These are phyloP conservation scores for Escovopsis sp. DNA, from an alignment of 2,329 filamentous ascomycete species.

Conservation along the genomic window DNA sequence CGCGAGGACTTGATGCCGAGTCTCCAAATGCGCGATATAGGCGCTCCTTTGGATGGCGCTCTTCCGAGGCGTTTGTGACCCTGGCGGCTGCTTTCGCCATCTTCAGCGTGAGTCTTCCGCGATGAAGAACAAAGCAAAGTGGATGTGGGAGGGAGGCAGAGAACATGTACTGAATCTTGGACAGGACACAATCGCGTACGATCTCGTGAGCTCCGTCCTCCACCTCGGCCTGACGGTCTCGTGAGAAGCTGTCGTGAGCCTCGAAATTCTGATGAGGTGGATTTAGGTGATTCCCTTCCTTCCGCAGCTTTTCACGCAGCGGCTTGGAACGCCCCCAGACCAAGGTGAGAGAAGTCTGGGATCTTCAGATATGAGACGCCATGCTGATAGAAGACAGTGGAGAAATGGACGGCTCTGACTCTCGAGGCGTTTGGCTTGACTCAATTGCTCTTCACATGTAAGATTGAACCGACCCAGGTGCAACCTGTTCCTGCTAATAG, in stretches of 20 bases:
- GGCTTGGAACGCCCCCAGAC: conserved; percentile 2
- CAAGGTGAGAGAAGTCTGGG: conserved; percentile 1
- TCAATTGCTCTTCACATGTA: conserved; percentile 3
- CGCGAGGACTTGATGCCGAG: neutral
- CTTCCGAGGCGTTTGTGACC: conserved; percentile 2
- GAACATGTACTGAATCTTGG: too few species aligned
- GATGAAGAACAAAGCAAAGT: neutral
- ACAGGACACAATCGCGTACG: conserved; percentile 4
- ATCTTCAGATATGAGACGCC: neutral
- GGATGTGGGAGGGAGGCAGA: too few species aligned
- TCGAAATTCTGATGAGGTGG: neutral
- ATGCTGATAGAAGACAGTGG: neutral
- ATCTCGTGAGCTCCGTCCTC: neutral
- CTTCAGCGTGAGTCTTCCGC: conserved; percentile 1
- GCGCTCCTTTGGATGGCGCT: neutral
- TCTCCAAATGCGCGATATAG: neutral
- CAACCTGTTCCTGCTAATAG: neutral
- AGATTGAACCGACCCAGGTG: neutral
- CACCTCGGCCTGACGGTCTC: neutral
- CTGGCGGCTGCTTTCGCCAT: conserved; percentile 4
- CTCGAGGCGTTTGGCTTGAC: conserved; percentile 5
- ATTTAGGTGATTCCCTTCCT: conserved; percentile 4
- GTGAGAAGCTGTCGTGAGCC: neutral
- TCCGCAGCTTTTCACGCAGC: conserved; percentile 5
- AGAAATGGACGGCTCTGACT: conserved; percentile 3